Evolutionary conservation across 352 stramenopile species (phyloP), one percentile per base, ranked within the genome.

Genomic region (Globisporangium okanoganense): DNA sequence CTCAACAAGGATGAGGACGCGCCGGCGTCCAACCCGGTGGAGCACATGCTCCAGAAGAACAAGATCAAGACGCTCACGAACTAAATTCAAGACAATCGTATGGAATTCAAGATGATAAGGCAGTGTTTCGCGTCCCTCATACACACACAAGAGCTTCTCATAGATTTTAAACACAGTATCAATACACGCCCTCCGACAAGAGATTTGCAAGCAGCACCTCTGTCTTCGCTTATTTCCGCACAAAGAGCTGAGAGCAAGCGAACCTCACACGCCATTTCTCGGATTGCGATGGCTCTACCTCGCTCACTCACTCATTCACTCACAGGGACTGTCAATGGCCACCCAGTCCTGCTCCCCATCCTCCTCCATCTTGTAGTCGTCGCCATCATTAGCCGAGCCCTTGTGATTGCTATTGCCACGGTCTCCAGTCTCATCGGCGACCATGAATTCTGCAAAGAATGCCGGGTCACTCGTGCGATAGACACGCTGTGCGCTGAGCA

Each of bases 1-100:
- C 66, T 90, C 24, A 94, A 94, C 64, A 75, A 85, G 50, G 80
- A 90, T 13, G 73, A 71, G 8, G 72, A 64, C n/a, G 72, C 78
- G 10, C 68, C 77, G 2, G 70, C 72, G 45, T 73, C 60, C 10
- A 89, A 92, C 61, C 79, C 82, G 31, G 72, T 91, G 45, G 75
- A 69, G 48, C 67, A 74, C 56, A 69, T 81, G 51, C 56, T 82
- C 29, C 71, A 69, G 45, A 72, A 72, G 58, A 81, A 82, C 29
- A n/a, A n/a, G n/a, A n/a, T n/a, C 54, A 44, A 38, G 2, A n/a
- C 14, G 48, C 14, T n/a, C 41, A 25, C 24, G 14, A 45, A 44
- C n/a, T 50, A 27, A 48, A 45, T 3, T 2, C 38, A 20, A 9
- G 12, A 20, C 12, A 43, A 43, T 20, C 12, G 18, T 43, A 20